Conservation (phyloP, 2,329 filamentous ascomycete genomes). For the Bipolaris cookei region DNA sequence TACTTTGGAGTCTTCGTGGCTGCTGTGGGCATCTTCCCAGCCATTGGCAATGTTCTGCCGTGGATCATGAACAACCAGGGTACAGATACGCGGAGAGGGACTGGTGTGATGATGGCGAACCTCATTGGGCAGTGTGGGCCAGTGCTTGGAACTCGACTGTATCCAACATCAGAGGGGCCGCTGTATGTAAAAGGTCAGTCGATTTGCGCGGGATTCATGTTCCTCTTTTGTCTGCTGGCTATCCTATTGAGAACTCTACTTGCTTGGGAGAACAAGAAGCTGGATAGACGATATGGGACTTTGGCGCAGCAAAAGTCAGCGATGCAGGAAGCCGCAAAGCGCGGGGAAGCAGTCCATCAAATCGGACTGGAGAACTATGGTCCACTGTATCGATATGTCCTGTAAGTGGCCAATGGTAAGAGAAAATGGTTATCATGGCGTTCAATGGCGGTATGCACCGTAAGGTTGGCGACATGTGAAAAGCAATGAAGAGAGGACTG, state of each 20-base stretch:
- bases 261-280: constrained; percentile 47
- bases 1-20: constrained; percentile 63
- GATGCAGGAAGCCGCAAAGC: constrained; percentile 23
- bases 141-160: constrained; percentile 46
- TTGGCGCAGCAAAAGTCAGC: constrained; percentile 36
- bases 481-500: background rate
- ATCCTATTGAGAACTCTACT: constrained; percentile 40
- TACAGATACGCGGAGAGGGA: constrained; percentile 69
- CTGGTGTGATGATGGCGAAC: constrained; percentile 70
- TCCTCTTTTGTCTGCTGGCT: constrained; percentile 44
- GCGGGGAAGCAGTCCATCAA: constrained; percentile 20
- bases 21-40: constrained; percentile 68
- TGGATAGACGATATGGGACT: constrained; percentile 43
- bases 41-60: constrained; percentile 72
- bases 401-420: constrained; percentile 8
- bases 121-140: constrained; percentile 63
- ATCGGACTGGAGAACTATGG: constrained; percentile 46
- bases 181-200: constrained; percentile 46
- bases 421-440: background rate
- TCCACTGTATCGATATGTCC: constrained; percentile 40
- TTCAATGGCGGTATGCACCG: background rate
- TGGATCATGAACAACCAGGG: constrained; percentile 75
- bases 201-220: constrained; percentile 49
- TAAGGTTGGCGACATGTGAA: no score
- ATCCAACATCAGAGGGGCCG: constrained; percentile 41